Evolutionary conservation across 371 early-diverging fungal genomes (phyloP).

Genomic region (Choanephora cucurbitarum): DNA sequence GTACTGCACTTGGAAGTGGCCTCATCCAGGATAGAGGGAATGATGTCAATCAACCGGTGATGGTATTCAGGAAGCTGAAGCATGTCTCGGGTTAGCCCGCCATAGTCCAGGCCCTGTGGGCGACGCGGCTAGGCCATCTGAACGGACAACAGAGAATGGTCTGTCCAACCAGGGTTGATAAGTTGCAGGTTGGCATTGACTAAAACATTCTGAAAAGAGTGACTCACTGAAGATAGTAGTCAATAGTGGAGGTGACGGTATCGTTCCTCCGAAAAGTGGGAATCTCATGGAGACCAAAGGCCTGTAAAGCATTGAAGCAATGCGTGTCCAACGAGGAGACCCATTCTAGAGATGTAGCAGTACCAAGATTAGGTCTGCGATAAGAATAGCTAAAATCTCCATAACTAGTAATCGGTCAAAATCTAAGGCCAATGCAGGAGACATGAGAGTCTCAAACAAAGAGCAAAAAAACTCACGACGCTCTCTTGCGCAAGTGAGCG

Average conservation of each 20-base stretch:
- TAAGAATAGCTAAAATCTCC: conserved; percentile 4
- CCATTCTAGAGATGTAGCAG: no score
- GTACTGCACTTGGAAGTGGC: no score
- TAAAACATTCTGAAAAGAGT: neutral
- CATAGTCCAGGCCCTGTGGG: conserved; percentile 3
- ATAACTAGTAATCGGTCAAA: no score
- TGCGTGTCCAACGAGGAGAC: neutral
- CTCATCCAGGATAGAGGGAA: neutral
- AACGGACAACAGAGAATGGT: no score
- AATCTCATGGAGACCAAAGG: neutral
- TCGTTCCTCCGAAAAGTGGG: neutral
- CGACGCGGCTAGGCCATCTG: no score
- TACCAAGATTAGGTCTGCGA: neutral
- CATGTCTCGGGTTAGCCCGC: conserved; percentile 3
- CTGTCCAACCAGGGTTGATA: no score
- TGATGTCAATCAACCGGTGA: neutral
- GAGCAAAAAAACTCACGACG: no score
- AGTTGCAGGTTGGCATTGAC: neutral
- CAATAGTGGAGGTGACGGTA: neutral
- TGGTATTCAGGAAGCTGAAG: neutral
- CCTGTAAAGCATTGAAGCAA: neutral
- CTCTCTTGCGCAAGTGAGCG: neutral
- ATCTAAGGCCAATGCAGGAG: neutral
- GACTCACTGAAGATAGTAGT: neutral
- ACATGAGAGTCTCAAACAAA: no score